phyloP scores from a whole-genome alignment of 2,329 filamentous ascomycete species.

The Apiospora hydei region DNA sequence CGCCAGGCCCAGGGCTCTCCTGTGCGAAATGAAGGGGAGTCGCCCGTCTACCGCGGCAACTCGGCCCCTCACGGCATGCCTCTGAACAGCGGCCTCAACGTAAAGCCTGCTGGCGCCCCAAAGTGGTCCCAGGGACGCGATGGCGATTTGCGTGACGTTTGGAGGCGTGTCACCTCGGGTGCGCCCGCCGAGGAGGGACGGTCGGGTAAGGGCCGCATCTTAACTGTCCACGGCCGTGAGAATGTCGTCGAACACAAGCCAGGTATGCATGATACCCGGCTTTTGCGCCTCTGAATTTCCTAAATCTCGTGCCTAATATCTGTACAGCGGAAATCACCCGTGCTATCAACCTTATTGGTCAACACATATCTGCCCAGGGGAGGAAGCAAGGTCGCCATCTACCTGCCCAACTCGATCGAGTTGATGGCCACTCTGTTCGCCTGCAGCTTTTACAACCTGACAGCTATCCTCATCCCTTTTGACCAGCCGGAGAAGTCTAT shows the following conservation, averaged over 20 bases:
- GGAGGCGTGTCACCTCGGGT: constrained; percentile 76
- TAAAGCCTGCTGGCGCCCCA: constrained; percentile 80
- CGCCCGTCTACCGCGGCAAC: constrained; percentile 83
- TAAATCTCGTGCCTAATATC: constrained; percentile 32
- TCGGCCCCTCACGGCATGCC: constrained; percentile 86
- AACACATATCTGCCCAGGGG: constrained; percentile 75
- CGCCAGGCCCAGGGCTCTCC: constrained; percentile 81
- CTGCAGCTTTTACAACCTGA: constrained; percentile 87
- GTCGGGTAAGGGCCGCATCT: constrained; percentile 71
- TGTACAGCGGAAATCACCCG: constrained; percentile 73
- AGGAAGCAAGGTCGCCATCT: constrained; percentile 82
- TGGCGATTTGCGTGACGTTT: constrained; percentile 91
- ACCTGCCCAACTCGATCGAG: constrained; percentile 92
- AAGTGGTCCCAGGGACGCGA: constrained; percentile 86
- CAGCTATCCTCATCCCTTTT: constrained; percentile 85
- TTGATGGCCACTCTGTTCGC: constrained; percentile 84
- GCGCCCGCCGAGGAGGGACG: constrained; percentile 68
- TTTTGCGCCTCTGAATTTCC: constrained; percentile 7
- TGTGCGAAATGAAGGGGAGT: constrained; percentile 85
- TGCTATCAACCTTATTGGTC: constrained; percentile 88
- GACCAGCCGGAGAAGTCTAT: constrained; percentile 74
- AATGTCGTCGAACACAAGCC: constrained; percentile 76
- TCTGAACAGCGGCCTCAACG: constrained; percentile 77
- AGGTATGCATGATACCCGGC: constrained; percentile 47
- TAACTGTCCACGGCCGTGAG: constrained; percentile 81